Conservation (phyloP, 805 yeast genomes). For the Candida vaughaniae region DNA sequence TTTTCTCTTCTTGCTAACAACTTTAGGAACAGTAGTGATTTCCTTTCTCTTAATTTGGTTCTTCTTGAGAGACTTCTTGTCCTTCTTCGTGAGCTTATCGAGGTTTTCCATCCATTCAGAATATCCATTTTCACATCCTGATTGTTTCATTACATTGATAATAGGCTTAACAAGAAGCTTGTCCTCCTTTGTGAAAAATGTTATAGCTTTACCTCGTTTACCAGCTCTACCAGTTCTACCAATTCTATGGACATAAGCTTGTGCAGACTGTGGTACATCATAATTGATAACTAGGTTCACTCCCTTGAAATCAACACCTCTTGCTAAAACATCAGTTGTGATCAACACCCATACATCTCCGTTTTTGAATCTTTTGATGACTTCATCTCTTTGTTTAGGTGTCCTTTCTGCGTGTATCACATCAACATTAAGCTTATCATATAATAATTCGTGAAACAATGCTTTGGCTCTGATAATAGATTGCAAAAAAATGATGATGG, state of each 20-base stretch:
- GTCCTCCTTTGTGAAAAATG: constrained; percentile 93
- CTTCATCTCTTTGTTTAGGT: constrained; percentile 79
- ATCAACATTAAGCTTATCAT: constrained; percentile 90
- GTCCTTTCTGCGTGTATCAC: constrained; percentile 96
- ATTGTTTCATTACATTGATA: constrained; percentile 92
- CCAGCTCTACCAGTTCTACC: constrained; percentile 99
- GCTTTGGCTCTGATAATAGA: constrained; percentile 94
- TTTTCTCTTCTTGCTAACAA: constrained; percentile 61
- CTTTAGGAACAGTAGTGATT: constrained; percentile 81
- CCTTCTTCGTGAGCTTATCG: constrained; percentile 60
- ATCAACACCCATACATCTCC: constrained; percentile 97
- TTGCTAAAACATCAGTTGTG: constrained; percentile 91
- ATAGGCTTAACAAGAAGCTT: constrained; percentile 72
- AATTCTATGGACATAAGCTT: constrained; percentile 93
- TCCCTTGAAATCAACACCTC: constrained; percentile 98
- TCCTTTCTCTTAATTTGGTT: constrained; percentile 63
- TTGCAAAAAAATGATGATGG: constrained; percentile 88
- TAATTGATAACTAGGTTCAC: constrained; percentile 92
- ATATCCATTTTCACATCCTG: constrained; percentile 64
- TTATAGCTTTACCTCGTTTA: constrained; percentile 79
- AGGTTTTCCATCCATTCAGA: constrained; percentile 81
- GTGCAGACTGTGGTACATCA: constrained; percentile 93
- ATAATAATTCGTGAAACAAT: constrained; percentile 84
- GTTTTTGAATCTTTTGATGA: constrained; percentile 76
- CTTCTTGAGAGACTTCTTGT: constrained; percentile 59